A percentile compares a stretch with the other conserved stretches of the same genome.
phyloP scores from a whole-genome alignment of 768 basidiomycete species.

The Hygrophorus pudorinus region DNA sequence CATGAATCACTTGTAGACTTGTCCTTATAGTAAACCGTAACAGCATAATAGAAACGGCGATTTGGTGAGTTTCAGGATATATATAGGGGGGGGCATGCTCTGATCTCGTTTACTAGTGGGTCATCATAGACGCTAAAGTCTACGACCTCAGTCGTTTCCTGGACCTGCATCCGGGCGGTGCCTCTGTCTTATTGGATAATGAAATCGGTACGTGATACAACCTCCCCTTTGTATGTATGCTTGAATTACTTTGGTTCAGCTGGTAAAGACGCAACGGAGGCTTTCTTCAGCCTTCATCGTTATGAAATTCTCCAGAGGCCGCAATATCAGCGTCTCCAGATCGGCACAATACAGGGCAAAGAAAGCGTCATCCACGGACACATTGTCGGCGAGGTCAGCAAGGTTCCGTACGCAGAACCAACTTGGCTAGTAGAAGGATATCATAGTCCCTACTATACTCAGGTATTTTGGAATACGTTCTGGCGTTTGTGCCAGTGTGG shows the following conservation, averaged over 20 bases:
- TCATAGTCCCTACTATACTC: constrained; percentile 70
- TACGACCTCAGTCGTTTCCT: constrained; percentile 77
- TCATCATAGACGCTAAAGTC: constrained; percentile 77
- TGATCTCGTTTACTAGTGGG: constrained; percentile 41
- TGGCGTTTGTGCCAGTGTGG: not conserved
- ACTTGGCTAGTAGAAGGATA: constrained; percentile 61
- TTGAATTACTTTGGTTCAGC: constrained; percentile 27
- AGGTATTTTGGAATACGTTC: constrained; percentile 30
- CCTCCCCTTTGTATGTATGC: not conserved
- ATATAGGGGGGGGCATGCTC: not conserved
- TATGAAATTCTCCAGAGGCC: constrained; percentile 73
- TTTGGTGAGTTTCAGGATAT: constrained; percentile 36
- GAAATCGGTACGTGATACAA: constrained; percentile 50
- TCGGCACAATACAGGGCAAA: constrained; percentile 56
- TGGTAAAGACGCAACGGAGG: constrained; percentile 80
- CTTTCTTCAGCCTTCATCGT: constrained; percentile 84
- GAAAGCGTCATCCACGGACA: constrained; percentile 58
- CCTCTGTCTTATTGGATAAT: constrained; percentile 62
- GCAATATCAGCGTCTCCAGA: constrained; percentile 60
- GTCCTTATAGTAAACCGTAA: not conserved
- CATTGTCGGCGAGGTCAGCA: constrained; percentile 53
- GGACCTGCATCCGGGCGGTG: constrained; percentile 76
- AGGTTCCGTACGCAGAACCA: constrained; percentile 74
- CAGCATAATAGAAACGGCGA: constrained; percentile 75
- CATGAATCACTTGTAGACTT: not conserved